phyloP scores from a whole-genome alignment of 371 early-diverging fungal genomes.

The Dinochytrium kinnereticum region DNA sequence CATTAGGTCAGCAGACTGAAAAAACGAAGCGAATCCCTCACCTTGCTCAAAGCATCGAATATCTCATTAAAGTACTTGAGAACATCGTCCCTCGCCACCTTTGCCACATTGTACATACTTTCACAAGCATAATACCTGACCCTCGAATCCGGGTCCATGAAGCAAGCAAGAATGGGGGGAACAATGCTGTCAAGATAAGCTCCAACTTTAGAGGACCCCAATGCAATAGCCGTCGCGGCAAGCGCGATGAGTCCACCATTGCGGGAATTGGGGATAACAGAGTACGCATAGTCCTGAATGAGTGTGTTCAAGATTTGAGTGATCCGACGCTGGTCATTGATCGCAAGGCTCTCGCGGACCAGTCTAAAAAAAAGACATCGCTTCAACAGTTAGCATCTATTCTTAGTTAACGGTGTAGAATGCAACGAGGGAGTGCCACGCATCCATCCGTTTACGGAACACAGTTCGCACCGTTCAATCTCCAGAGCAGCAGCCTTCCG shows the following conservation, averaged over 20 bases:
- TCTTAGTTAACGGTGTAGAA: no score
- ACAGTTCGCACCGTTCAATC: slow-evolving; percentile 79
- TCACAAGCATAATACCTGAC: slow-evolving; percentile 96
- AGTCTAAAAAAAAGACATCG: slow-evolving; percentile 54
- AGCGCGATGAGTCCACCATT: slow-evolving; percentile 93
- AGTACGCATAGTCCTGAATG: slow-evolving; percentile 81
- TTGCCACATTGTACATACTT: slow-evolving; percentile 93
- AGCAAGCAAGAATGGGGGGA: slow-evolving; percentile 89
- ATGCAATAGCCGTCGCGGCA: slow-evolving; percentile 81
- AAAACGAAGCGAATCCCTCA: slow-evolving; percentile 38
- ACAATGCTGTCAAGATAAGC: slow-evolving; percentile 65
- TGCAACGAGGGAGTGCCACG: neutral
- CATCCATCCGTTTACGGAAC: no score
- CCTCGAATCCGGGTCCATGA: slow-evolving; percentile 82
- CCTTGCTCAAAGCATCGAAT: slow-evolving; percentile 90
- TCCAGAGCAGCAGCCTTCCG: slow-evolving; percentile 88
- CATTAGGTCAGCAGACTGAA: neutral
- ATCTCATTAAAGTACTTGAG: slow-evolving; percentile 89
- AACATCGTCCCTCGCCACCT: slow-evolving; percentile 84
- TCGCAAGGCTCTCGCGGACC: slow-evolving; percentile 66
- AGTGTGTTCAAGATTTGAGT: slow-evolving; percentile 66
- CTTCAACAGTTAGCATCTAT: no score
- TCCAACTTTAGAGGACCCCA: slow-evolving; percentile 58
- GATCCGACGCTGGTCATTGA: slow-evolving; percentile 55
- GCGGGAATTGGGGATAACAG: slow-evolving; percentile 75